Percentiles rank a stretch among this genome's conserved stretches.
These are phyloP conservation scores for Ophiocordyceps camponoti-saundersi DNA, from an alignment of 2,329 filamentous ascomycete species.

Conservation along the genomic window DNA sequence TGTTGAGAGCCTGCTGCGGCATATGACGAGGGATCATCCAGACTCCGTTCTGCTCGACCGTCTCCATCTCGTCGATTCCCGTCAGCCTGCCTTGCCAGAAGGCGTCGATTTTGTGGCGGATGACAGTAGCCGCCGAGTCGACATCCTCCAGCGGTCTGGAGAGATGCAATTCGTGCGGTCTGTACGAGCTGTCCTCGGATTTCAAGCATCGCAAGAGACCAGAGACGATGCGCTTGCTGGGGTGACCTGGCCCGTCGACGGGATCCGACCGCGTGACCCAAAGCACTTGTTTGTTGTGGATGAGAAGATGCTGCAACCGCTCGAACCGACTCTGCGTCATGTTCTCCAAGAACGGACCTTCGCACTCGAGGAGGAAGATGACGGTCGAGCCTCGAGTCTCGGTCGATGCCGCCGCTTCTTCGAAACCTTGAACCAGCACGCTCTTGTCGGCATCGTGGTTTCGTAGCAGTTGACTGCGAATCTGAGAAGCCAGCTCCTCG, in stretches of 20 bases:
- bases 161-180: background rate
- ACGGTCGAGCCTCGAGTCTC: background rate
- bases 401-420: background rate
- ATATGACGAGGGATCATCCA: conserved; percentile 1
- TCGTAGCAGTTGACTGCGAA: background rate
- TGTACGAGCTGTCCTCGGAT: background rate
- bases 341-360: background rate
- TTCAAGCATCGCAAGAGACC: background rate
- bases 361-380: background rate
- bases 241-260: background rate
- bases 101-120: background rate
- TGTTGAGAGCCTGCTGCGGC: background rate
- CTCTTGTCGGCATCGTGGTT: background rate
- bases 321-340: background rate
- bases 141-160: background rate
- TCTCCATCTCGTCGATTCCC: background rate
- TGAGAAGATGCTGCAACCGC: background rate
- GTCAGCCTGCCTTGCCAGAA: background rate
- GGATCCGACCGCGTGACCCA: background rate
- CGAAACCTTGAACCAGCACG: background rate
- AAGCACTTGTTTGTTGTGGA: background rate
- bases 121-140: background rate
- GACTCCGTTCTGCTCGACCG: background rate
- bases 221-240: conserved; percentile 1
- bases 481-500: background rate